These are phyloP conservation scores for Microdochium paspali DNA, from an alignment of 2,329 filamentous ascomycete species.

Conservation along the genomic window DNA sequence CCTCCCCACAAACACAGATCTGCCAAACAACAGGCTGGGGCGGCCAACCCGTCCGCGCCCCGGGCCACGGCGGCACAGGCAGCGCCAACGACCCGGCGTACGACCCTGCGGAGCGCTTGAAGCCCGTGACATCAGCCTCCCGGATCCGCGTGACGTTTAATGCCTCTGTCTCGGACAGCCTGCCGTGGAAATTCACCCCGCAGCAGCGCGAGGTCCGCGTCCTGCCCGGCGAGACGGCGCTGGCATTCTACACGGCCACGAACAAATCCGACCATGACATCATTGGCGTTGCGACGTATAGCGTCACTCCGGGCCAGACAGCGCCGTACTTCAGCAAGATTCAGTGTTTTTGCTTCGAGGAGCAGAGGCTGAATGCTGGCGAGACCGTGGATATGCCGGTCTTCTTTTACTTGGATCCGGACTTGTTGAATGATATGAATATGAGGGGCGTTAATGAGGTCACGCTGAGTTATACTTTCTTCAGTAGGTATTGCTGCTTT, in stretches of 20 bases:
- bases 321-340: slow-evolving; percentile 99
- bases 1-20: slow-evolving; percentile 39
- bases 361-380: slow-evolving; percentile 85
- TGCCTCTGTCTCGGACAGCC: slow-evolving; percentile 84
- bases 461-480: slow-evolving; percentile 95
- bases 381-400: slow-evolving; percentile 99
- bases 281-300: slow-evolving; percentile 96
- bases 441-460: slow-evolving; percentile 95
- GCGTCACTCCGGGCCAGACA: slow-evolving; percentile 89
- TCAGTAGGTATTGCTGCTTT: slow-evolving; percentile 59
- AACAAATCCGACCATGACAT: slow-evolving; percentile 88
- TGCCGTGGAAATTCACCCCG: slow-evolving; percentile 95
- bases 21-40: slow-evolving; percentile 86
- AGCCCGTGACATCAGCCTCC: slow-evolving; percentile 70
- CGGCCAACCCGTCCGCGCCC: slow-evolving; percentile 80
- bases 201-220: slow-evolving; percentile 96
- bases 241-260: slow-evolving; percentile 96
- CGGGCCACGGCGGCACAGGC: slow-evolving; percentile 49
- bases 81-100: slow-evolving; percentile 20
- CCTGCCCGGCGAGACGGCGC: slow-evolving; percentile 87
- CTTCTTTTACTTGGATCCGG: slow-evolving; percentile 97
- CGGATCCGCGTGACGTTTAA: slow-evolving; percentile 95
- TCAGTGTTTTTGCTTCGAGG: slow-evolving; percentile 98
- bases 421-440: slow-evolving; percentile 81
- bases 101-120: slow-evolving; percentile 67